phyloP scores from a whole-genome alignment of 768 basidiomycete species.

The Pleurotus salmoneostramineus region DNA sequence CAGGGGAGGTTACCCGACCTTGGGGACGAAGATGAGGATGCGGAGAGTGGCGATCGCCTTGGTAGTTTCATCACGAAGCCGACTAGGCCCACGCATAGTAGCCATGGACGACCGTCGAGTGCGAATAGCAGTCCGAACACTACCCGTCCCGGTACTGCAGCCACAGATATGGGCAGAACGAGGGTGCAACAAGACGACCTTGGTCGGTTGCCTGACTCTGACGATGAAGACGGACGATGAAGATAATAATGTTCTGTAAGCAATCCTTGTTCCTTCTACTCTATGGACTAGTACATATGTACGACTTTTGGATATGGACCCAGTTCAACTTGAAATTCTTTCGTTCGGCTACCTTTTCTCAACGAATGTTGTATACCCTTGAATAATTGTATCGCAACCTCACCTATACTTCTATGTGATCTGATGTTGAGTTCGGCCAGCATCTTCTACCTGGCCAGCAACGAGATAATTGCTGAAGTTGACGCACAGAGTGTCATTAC shows the following conservation, averaged over 20 bases:
- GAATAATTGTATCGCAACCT: no score
- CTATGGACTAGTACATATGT: no score
- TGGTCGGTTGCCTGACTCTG: slow-evolving; percentile 3
- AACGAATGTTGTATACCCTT: no score
- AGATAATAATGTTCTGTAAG: neutral
- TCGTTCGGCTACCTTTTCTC: no score
- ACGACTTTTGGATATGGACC: no score
- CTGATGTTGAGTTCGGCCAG: no score
- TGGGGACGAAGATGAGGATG: slow-evolving; percentile 5
- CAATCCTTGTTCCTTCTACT: neutral
- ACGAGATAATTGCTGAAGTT: no score
- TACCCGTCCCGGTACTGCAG: neutral
- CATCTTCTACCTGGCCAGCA: no score
- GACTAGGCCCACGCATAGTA: neutral
- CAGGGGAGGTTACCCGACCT: slow-evolving; percentile 1
- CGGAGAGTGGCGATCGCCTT: neutral
- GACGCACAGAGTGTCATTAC: no score
- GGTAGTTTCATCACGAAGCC: neutral
- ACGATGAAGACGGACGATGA: neutral
- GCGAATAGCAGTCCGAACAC: neutral
- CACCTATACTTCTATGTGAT: no score
- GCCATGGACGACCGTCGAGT: neutral
- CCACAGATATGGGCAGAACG: neutral
- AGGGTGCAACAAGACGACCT: neutral
- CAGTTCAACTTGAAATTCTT: no score